Evolutionary conservation across 2,329 filamentous ascomycete genomes (phyloP).

Genomic region (Trichoderma hamatum): DNA sequence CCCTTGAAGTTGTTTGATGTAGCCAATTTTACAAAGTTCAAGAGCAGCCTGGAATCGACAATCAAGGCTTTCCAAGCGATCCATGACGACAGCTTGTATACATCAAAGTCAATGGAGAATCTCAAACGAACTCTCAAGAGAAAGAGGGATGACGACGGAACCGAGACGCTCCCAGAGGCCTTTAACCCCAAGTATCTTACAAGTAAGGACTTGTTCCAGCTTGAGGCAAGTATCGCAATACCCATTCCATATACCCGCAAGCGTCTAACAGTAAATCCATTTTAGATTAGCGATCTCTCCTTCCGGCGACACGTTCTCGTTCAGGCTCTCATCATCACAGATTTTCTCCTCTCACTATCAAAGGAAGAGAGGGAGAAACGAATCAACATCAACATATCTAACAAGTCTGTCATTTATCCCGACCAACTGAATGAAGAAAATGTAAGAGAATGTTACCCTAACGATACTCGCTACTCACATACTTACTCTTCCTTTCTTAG

Average conservation of each 20-base stretch:
- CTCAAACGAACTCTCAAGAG: slow-evolving; percentile 69
- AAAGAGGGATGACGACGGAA: slow-evolving; percentile 61
- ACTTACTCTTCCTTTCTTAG: slow-evolving; percentile 44
- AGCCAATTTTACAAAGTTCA: slow-evolving; percentile 77
- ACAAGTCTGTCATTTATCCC: slow-evolving; percentile 85
- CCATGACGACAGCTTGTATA: slow-evolving; percentile 49
- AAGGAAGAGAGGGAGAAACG: slow-evolving; percentile 80
- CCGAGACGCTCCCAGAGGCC: slow-evolving; percentile 51
- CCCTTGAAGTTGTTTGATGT: slow-evolving; percentile 80
- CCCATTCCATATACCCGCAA: not conserved
- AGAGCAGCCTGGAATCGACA: slow-evolving; percentile 70
- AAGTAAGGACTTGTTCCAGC: slow-evolving; percentile 92
- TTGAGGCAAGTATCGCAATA: slow-evolving; percentile 65
- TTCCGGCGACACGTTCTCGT: slow-evolving; percentile 94
- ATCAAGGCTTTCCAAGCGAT: slow-evolving; percentile 58
- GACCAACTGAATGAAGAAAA: slow-evolving; percentile 83
- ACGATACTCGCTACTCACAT: not conserved
- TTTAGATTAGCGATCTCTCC: slow-evolving; percentile 84
- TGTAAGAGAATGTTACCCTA: slow-evolving; percentile 52
- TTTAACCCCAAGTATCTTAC: slow-evolving; percentile 99
- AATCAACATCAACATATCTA: slow-evolving; percentile 64
- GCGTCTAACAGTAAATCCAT: not conserved
- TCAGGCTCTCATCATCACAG: slow-evolving; percentile 89
- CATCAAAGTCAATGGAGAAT: slow-evolving; percentile 63
- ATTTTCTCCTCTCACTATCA: slow-evolving; percentile 92